These are phyloP conservation scores for Xylaria grammica DNA, from an alignment of 495 filamentous ascomycete species.

Conservation along the genomic window DNA sequence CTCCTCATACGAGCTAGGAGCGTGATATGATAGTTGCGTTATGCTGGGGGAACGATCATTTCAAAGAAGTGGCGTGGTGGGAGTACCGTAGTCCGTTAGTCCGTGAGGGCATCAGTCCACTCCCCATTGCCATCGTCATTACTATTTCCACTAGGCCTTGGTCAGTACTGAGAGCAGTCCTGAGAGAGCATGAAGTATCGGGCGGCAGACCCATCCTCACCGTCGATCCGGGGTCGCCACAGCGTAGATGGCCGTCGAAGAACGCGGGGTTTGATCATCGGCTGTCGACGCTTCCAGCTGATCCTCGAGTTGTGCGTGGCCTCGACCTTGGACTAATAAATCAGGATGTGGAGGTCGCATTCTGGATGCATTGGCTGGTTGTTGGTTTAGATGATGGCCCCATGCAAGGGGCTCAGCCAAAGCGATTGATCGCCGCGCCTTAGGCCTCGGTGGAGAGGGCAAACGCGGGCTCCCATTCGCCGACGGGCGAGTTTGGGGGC, in stretches of 20 bases:
- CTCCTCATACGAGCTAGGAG: conserved; percentile 5
- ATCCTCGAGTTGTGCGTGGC: conserved; percentile 13
- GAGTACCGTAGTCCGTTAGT: neutral
- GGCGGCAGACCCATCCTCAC: conserved; percentile 3
- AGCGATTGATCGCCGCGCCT: conserved; percentile 13
- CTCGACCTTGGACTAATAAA: conserved; percentile 5
- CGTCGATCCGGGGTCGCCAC: conserved; percentile 15
- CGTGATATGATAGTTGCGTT: neutral
- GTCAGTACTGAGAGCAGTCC: too few relatives aligned
- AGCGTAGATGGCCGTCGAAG: neutral
- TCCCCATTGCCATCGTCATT: too few relatives aligned
- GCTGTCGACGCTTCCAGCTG: conserved; percentile 11
- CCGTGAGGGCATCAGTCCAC: too few relatives aligned
- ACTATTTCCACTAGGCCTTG: too few relatives aligned
- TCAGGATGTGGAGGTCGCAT: conserved; percentile 11
- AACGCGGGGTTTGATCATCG: conserved; percentile 17
- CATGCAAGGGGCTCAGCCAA: conserved; percentile 9
- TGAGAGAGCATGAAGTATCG: conserved; percentile 13
- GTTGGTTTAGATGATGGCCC: conserved; percentile 1
- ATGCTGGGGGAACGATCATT: conserved; percentile 3
- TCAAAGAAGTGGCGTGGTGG: neutral
- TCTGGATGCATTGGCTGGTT: conserved; percentile 6
- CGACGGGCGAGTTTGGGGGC: conserved; percentile 1
- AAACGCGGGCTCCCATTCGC: neutral
- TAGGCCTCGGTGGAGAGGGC: neutral